These are phyloP conservation scores for Nymphaea thermarum DNA, from an alignment of 164 flowering plant genomes.

Conservation along the genomic window DNA sequence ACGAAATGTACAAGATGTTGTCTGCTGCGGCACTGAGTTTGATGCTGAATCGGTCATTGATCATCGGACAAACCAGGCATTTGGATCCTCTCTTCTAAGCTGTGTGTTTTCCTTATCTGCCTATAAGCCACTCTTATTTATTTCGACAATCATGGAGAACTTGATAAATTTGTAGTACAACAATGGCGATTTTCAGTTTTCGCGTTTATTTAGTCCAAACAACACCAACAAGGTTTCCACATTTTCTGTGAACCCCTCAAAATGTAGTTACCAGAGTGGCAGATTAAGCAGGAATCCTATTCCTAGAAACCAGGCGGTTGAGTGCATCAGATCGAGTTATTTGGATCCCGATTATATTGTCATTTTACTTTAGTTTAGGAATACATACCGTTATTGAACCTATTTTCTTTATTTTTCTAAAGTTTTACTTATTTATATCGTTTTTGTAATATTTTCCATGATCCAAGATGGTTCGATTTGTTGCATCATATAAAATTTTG, in stretches of 20 bases:
- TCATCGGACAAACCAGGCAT: constrained; percentile 99
- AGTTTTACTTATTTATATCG: neutral
- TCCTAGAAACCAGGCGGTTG: no score
- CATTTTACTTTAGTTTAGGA: neutral
- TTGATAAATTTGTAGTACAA: no score
- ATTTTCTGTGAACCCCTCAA: no score
- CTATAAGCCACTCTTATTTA: neutral
- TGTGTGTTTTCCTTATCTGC: neutral
- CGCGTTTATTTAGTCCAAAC: no score
- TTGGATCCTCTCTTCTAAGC: constrained; percentile 85
- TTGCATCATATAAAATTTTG: neutral
- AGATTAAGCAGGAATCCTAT: no score
- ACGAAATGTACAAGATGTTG: constrained; percentile 95
- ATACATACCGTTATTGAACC: neutral
- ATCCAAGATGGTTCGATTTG: neutral
- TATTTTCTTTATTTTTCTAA: neutral
- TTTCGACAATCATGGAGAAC: no score
- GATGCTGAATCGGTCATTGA: constrained; percentile 83
- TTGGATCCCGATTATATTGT: no score
- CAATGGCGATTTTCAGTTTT: no score
- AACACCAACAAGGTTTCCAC: no score
- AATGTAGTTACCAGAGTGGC: no score
- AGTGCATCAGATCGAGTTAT: no score
- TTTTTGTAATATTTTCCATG: no score
- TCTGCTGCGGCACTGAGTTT: constrained; percentile 80